A percentile compares a stretch with the other conserved stretches of the same genome.
Evolutionary conservation across 2,329 filamentous ascomycete species (phyloP).

Genomic region (Domatiomyces catenatus): DNA sequence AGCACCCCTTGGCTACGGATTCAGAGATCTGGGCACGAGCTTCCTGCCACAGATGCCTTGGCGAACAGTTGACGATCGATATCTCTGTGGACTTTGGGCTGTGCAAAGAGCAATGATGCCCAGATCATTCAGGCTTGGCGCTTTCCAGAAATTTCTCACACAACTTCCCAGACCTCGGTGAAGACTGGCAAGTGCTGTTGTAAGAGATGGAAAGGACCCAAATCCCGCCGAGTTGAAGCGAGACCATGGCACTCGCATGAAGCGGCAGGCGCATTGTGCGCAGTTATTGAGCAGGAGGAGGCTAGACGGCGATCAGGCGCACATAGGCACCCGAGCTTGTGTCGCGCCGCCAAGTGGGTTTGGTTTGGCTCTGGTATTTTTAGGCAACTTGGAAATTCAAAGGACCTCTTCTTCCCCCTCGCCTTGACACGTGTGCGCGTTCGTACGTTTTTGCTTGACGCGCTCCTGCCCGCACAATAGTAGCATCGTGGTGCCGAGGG

Average conservation of each 20-base stretch:
- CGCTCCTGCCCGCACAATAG: constrained; percentile 16
- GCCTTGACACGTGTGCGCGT: not conserved
- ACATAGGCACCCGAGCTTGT: not conserved
- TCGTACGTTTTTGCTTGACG: constrained; percentile 19
- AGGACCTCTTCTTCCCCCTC: not conserved
- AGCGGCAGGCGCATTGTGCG: not conserved
- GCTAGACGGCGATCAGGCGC: not conserved
- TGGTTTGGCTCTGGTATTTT: not conserved
- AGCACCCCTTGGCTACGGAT: not conserved
- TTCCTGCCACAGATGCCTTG: not conserved
- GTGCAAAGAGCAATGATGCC: not conserved
- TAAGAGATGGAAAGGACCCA: not conserved
- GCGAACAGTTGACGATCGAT: not conserved
- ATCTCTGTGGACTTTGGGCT: not conserved
- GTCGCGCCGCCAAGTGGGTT: not conserved
- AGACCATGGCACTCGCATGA: not conserved
- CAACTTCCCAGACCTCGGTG: not conserved
- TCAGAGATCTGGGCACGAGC: not conserved
- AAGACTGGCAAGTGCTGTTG: not conserved
- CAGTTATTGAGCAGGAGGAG: not conserved
- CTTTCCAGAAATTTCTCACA: not conserved
- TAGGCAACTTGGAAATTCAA: not conserved
- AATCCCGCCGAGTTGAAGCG: not conserved
- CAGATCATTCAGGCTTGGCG: not conserved
- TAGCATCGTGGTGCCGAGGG: not conserved